Evolutionary conservation across 2,329 filamentous ascomycete species (phyloP), one percentile per base, ranked within the genome.

Genomic region (Torrubiella hemipterigena): DNA sequence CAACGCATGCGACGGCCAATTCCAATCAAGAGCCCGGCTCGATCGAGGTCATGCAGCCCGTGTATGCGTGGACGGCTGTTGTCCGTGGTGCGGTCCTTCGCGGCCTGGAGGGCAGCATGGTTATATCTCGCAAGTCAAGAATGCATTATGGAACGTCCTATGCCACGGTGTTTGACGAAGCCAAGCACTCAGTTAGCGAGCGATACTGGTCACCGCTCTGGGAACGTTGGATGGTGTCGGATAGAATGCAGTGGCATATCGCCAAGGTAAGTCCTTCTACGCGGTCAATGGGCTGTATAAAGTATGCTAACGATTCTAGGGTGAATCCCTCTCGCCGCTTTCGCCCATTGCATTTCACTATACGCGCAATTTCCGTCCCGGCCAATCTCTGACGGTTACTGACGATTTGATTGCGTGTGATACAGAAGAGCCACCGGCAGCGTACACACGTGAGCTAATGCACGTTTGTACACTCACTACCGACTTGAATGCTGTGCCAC

Each of bases 201-300:
- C 61, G 81, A 30, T 87, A 87, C 48, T 87, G 81, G 81, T 80
- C 74, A 41, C 80, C 79, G 6, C 52, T 86, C 16, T 85, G 80
- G 80, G 80, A 86, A 56, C 58, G 80, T 29, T 86, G 79, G 80
- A 86, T 85, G 80, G 81, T 87, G 6, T 76, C 70, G 27, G 79
- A 87, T 51, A 67, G 81, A 29, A 86, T 89, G 80, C 79, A 85
- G 55, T 87, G 82, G 82, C 81, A 86, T 52, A 83, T 86, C 49
- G 72, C 75, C 38, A 85, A 84, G 68, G 78, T 77, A 45, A 43
- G 63, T 55, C 26, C 33, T n/a, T n/a, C n/a, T n/a, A n/a, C n/a
- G n/a, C n/a, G n/a, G n/a, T n/a, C n/a, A n/a, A n/a, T n/a, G n/a
- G n/a, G 4, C 14, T 31, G 19, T 33, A 23, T 23, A 27, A 22